Base-by-base conservation (phyloP, 768 basidiomycete species). In the Mycena chlorophos region DNA sequence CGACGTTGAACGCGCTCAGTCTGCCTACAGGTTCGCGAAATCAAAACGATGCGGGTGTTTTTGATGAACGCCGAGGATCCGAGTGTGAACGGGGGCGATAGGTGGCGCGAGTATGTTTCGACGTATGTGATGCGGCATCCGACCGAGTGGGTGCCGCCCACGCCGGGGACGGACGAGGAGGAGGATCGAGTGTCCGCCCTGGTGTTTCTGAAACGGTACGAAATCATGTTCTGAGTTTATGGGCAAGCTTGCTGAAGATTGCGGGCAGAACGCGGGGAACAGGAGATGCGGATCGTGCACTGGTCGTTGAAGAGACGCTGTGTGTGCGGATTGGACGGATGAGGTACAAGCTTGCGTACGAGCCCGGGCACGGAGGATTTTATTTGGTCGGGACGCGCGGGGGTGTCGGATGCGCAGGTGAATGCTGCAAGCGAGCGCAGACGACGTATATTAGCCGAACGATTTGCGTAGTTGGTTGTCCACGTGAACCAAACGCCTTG, bases 61-160 rank as follows among this genome's bases (percentile, higher is more conserved):
- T 71, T 91, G 49, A 75, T 88, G 55, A 78, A 82, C 25, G 43
- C 75, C 23, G 78, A 82, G 51, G 89, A 91, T 66, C 79, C 88
- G 25, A 91, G 87, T 62, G 75, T 83, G 45, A 77, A 81, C 56
- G 78, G 78, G 22, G 81, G 81, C 50, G 78, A 78, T 40, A 83
- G 89, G 50, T 92, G 91, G 90, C 72, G 82, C 47, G 86, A 83
- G 66, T 91, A 93, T 63, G 73, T 87, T 55, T 83, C 85, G 63
- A 85, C 85, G 34, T 93, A 85, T 64, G 84, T 88, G 58, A 78
- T 87, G 75, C 78, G 75, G 38, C 75, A 86, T 57, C 82, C 85
- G 5, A 90, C 88, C 13, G 89, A 91, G 63, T 89, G 89, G 88
- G 38, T 80, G 39, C 80, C 82, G 2, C 73, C 72, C 23, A 45